Evolutionary conservation across 2,329 filamentous ascomycete genomes (phyloP), one percentile per base, ranked within the genome.

Genomic region (Alternaria alternata): DNA sequence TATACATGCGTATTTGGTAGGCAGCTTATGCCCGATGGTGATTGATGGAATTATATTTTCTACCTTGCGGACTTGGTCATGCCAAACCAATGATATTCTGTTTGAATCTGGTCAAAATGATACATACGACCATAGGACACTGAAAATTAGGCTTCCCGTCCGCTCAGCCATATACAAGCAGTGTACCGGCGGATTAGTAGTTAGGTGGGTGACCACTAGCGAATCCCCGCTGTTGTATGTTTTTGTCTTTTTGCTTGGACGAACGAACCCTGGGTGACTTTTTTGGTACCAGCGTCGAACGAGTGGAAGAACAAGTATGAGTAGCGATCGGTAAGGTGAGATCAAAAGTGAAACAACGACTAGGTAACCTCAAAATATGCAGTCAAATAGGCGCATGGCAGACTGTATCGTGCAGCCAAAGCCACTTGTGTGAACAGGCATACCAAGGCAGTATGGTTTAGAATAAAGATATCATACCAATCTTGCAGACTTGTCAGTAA

Each of bases 151-250:
- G 48, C 32, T 51, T 51, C 48, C 48, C 32, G 48, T 51, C 34
- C 32, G 48, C 48, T 51, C 48, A 51, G 48, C 32, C 34, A 39
- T 51, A 51, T 39, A 36, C 36, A 51, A 51, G 48, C 48, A 51
- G 22, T 28, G 20, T 51, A 51, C 48, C 48, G 34, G 48, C 34
- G 48, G 6, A 51, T 39, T 39, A 51, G 48, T 51, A 51, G 9
- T 51, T 16, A 16, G 48, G 48, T 51, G 34, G 34, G 34, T 51
- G 48, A 51, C 34, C 34, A 51, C 48, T 16, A 16, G 48, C 9
- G 48, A 51, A 51, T 51, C 6, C 48, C 6, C 48, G 34, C 48
- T 39, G 48, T 51, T 51, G 34, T 51, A 51, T 44, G 51, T 53
- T 53, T 30, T 53, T 53, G 39, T 11, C 20, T 22, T 51, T 48